A percentile compares a stretch with the other conserved stretches of the same genome.
Conservation (phyloP, 768 basidiomycete genomes). For the Mycena epipterygia region DNA sequence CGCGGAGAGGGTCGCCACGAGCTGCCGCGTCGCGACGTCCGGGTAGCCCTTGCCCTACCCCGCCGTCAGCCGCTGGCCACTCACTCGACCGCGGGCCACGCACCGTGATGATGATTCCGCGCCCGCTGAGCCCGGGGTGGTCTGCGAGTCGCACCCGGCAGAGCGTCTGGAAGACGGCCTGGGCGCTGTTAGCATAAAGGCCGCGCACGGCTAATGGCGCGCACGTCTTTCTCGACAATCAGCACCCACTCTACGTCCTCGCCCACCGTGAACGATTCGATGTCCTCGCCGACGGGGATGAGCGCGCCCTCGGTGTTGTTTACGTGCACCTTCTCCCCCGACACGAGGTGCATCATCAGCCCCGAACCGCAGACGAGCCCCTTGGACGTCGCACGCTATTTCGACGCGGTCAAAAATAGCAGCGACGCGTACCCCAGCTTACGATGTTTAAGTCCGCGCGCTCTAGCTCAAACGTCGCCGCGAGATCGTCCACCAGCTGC, state of each 20-base stretch:
- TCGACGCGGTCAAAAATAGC: background rate
- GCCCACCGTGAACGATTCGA: constrained; percentile 71
- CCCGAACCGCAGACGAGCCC: constrained; percentile 85
- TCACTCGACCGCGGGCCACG: constrained; percentile 9
- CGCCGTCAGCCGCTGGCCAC: background rate
- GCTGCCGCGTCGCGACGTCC: constrained; percentile 90
- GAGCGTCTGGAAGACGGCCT: constrained; percentile 97
- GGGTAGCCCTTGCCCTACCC: constrained; percentile 96
- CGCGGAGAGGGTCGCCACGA: constrained; percentile 80
- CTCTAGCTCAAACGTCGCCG: constrained; percentile 82
- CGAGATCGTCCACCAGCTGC: constrained; percentile 91
- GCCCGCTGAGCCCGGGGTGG: constrained; percentile 64
- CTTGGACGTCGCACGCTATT: constrained; percentile 89
- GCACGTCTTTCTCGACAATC: constrained; percentile 94
- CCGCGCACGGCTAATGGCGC: constrained; percentile 55
- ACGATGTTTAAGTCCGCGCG: constrained; percentile 89
- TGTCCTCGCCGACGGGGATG: constrained; percentile 83
- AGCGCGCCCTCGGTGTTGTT: constrained; percentile 77
- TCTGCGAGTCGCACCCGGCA: constrained; percentile 69
- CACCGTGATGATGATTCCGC: constrained; percentile 87
- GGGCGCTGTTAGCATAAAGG: constrained; percentile 12
- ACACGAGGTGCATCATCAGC: constrained; percentile 68
- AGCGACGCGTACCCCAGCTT: constrained; percentile 32
- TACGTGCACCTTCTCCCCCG: constrained; percentile 64
- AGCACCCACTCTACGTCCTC: constrained; percentile 80